A percentile compares a stretch with the other conserved stretches of the same genome.
These are phyloP conservation scores for Pseudogymnoascus sp. DNA, from an alignment of 2,329 filamentous ascomycete genomes.

Conservation along the genomic window DNA sequence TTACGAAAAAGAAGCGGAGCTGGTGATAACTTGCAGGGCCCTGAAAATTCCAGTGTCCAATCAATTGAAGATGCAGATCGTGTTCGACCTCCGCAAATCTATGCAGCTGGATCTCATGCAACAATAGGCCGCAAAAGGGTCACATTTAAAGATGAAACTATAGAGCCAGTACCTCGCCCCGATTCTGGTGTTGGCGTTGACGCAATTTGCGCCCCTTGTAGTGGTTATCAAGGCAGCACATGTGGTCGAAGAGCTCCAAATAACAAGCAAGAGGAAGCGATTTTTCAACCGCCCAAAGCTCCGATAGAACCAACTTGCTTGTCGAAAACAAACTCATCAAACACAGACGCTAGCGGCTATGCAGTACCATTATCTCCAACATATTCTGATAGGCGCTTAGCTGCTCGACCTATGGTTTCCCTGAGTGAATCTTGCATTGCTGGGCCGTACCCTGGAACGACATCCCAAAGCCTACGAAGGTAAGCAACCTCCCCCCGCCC, in stretches of 20 bases:
- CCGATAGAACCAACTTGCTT: neutral
- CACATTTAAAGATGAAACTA: neutral
- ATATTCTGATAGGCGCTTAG: neutral
- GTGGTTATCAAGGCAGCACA: neutral
- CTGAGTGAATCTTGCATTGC: no score
- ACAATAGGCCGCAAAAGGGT: neutral
- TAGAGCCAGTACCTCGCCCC: neutral
- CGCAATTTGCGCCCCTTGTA: neutral
- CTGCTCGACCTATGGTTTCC: neutral
- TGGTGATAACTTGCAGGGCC: neutral
- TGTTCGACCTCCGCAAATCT: neutral
- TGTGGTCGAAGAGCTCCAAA: neutral
- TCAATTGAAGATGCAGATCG: constrained; percentile 1
- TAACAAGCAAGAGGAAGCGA: neutral
- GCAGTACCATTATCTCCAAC: neutral
- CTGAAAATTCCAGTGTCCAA: neutral
- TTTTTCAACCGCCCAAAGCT: neutral
- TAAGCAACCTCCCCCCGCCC: neutral
- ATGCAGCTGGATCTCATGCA: neutral
- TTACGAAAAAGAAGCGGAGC: neutral
- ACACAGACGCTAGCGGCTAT: neutral
- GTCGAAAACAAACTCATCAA: neutral
- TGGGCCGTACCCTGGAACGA: neutral
- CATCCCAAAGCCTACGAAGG: neutral
- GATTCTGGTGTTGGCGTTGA: neutral